Base-by-base conservation (phyloP, 495 filamentous ascomycete species). In the Podospora bellae-mahoneyi region DNA sequence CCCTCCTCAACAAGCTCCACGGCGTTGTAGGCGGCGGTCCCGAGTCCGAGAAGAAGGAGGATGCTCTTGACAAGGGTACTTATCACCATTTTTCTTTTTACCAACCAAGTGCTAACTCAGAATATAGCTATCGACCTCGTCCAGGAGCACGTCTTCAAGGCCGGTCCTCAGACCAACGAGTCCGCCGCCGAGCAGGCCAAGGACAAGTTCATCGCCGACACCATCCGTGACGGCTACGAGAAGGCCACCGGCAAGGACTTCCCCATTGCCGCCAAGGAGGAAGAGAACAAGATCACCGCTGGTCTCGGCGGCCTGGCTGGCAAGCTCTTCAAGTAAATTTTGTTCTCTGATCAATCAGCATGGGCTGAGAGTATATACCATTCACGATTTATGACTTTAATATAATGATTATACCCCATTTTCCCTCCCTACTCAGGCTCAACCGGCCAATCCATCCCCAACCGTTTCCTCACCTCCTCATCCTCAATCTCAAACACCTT, bases 121-220 rank as follows among this genome's bases (percentile, higher is more conserved):
- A 19, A 44, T 71, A 44, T 71, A 91, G 90, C 83, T 16, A 78
- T 92, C 76, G 90, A 92, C 73, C 81, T 82, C 66, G 81, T 90
- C 5, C 90, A 92, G 73, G 85, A 92, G 73, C 82, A 88, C 27
- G 71, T 89, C 70, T 64, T 92, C n/a, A 87, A 87, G 39, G 78
- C 84, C 67, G 90, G 89, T 5, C 70, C 81, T 23, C 90, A 92
- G 78, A 78, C 82, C 79, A 91, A 92, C 78, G 90, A 92, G 79
- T 85, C 79, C 64, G 89, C 89, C 6, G 75, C 84, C 48, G 90
- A 92, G 76, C 90, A 92, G 74, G 89, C 87, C 71, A 91, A 92
- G 80, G 90, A 92, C 73, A 87, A 90, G 76, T 73, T 85, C 76
- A 89, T 90, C 62, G 84, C 85, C 4, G 82, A 89, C 60, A 81